Evolutionary conservation across 2,329 filamentous ascomycete species (phyloP).

Genomic region (Xylaria polymorpha): DNA sequence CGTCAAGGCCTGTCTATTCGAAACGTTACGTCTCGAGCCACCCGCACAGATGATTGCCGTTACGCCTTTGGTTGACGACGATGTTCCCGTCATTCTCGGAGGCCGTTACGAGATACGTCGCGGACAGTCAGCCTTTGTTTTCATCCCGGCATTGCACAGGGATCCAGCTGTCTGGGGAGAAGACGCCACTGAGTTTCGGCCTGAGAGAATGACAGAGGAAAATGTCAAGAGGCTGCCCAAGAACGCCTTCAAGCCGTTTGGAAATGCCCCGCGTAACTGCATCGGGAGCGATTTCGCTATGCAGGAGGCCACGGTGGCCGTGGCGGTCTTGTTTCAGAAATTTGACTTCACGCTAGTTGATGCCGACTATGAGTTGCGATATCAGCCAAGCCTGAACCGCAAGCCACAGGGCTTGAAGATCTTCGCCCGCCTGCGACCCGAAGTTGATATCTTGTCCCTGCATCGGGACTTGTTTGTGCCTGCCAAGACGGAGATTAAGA

Average conservation of each 20-base stretch:
- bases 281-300: slow-evolving; percentile 36
- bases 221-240: slow-evolving; percentile 51
- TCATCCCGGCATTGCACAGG: slow-evolving; percentile 53
- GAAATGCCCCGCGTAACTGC: slow-evolving; percentile 31
- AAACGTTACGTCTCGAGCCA: slow-evolving; percentile 58
- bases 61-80: slow-evolving; percentile 55
- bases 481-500: neutral
- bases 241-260: slow-evolving; percentile 35
- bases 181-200: slow-evolving; percentile 57
- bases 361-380: slow-evolving; percentile 30
- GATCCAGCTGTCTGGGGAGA: slow-evolving; percentile 57
- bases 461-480: slow-evolving; percentile 26
- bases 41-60: slow-evolving; percentile 16
- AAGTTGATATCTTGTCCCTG: slow-evolving; percentile 27
- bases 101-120: slow-evolving; percentile 52
- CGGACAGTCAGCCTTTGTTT: slow-evolving; percentile 48
- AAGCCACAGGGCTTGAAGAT: slow-evolving; percentile 34
- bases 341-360: slow-evolving; percentile 36
- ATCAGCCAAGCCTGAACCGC: slow-evolving; percentile 21
- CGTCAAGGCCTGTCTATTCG: slow-evolving; percentile 63
- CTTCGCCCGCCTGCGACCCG: slow-evolving; percentile 21
- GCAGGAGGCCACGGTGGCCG: slow-evolving; percentile 34
- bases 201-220: slow-evolving; percentile 60
- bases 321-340: slow-evolving; percentile 34
- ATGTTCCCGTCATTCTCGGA: slow-evolving; percentile 45